A percentile compares a stretch with the other conserved stretches of the same genome.
Conservation (phyloP, 176 grass and related monocot species). For the Hordeum vulgare region MorexV3_pseudomolecules_assembly NC_058522.1:427000461-427000960, state of each 20-base stretch:
- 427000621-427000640: conserved; percentile 16
- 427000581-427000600: conserved; percentile 56
- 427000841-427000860: conserved; percentile 92
- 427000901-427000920: conserved; percentile 14
- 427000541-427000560: conserved; percentile 82
- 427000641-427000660: conserved; percentile 33
- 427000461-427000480: conserved; percentile 59
- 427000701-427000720: conserved; percentile 88
- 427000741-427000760: conserved; percentile 75
- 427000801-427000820: conserved; percentile 28
- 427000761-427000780: conserved; percentile 72
- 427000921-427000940: conserved; percentile 21
- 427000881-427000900: conserved; percentile 78
- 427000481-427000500: conserved; percentile 81
- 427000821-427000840: conserved; percentile 88
- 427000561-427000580: conserved; percentile 56
- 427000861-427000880: conserved; percentile 79
- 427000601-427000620: conserved; percentile 1
- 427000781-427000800: conserved; percentile 74
- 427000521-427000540: conserved; percentile 68
- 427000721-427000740: conserved; percentile 94
- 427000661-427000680: conserved; percentile 53
- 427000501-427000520: conserved; percentile 73
- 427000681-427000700: conserved; percentile 52
- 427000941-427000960: background rate